Evolutionary conservation across 805 yeast species (phyloP), one percentile per base, ranked within the genome.

Genomic region (Sugiyamaella floridensis): DNA sequence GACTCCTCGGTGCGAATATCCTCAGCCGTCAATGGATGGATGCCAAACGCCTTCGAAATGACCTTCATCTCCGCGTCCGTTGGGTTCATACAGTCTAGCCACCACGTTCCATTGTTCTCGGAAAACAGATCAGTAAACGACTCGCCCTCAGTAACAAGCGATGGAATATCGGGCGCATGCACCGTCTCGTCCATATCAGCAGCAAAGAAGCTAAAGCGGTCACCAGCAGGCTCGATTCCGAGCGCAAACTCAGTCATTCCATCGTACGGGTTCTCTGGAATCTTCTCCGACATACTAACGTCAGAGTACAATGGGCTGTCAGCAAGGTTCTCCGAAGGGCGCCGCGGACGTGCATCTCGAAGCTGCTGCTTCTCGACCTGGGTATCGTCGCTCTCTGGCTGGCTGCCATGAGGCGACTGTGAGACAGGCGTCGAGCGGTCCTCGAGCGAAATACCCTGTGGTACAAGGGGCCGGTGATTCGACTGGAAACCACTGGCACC

Each of bases 21-120:
- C 72, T 92, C 99, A 1, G 97, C 89, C 0, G 99, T 92, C 75
- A 92, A 82, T 29, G 99, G 99, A 74, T 92, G 99, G 71, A 92
- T 88, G 9, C 97, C 96, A 69, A 92, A 92, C 0, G 97, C 93
- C 63, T 90, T 90, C 9, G 97, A 85, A 42, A 93, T 68, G 61
- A 87, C 83, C 65, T 86, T 86, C 96, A 93, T 89, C 70, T 93
- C 99, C 18, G 83, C 82, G 65, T 92, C 98, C 0, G 97, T 88
- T 5, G 99, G 98, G 64, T 96, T 85, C 43, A 82, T 75, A 66
- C 97, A 89, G 67, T 93, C 97, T 44, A 93, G 73, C 97, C 97
- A 92, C 98, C 98, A 90, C 5, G 89, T 82, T 2, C 89, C 85
- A 53, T 83, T 82, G 16, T 83, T 83, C 45, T 79, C 77, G 51